phyloP scores from a whole-genome alignment of 2,329 filamentous ascomycete genomes.

The Monosporascus ibericus region DNA sequence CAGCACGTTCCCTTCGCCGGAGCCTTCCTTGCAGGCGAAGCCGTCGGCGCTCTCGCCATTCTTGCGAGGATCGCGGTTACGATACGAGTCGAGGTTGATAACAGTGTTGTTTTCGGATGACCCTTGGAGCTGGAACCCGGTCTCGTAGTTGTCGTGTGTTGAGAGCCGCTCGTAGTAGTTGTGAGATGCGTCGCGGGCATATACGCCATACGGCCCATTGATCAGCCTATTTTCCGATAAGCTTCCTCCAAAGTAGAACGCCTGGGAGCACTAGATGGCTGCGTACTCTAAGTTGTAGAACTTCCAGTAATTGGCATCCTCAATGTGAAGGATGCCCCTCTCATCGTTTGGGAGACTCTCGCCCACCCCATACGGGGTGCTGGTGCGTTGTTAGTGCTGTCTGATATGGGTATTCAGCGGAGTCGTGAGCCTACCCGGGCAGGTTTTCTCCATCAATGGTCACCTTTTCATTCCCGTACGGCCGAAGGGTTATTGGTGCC shows the following conservation, averaged over 20 bases:
- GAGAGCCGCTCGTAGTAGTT: slow-evolving; percentile 30
- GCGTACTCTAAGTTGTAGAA: slow-evolving; percentile 31
- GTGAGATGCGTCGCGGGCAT: slow-evolving; percentile 28
- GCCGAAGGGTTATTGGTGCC: slow-evolving; percentile 33
- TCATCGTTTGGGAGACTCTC: slow-evolving; percentile 33
- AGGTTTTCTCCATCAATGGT: slow-evolving; percentile 39
- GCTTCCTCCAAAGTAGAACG: no score
- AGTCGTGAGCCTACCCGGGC: slow-evolving; percentile 13
- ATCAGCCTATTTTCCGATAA: slow-evolving; percentile 15
- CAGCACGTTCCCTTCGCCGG: slow-evolving; percentile 38
- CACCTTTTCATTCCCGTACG: slow-evolving; percentile 37
- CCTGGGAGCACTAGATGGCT: neutral
- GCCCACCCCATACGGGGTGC: slow-evolving; percentile 34
- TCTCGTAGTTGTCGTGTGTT: slow-evolving; percentile 29
- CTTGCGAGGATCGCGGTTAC: slow-evolving; percentile 41
- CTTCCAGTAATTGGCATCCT: slow-evolving; percentile 38
- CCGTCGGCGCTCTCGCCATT: slow-evolving; percentile 46
- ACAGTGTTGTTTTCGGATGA: slow-evolving; percentile 31
- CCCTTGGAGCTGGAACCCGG: slow-evolving; percentile 31
- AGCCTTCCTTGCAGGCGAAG: slow-evolving; percentile 41
- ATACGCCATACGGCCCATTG: slow-evolving; percentile 32
- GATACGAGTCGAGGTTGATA: slow-evolving; percentile 36
- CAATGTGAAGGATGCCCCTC: slow-evolving; percentile 41
- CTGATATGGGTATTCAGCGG: neutral
- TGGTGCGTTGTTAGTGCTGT: neutral